Conservation (phyloP, 2,329 filamentous ascomycete species). For the Claviceps maximensis region DNA sequence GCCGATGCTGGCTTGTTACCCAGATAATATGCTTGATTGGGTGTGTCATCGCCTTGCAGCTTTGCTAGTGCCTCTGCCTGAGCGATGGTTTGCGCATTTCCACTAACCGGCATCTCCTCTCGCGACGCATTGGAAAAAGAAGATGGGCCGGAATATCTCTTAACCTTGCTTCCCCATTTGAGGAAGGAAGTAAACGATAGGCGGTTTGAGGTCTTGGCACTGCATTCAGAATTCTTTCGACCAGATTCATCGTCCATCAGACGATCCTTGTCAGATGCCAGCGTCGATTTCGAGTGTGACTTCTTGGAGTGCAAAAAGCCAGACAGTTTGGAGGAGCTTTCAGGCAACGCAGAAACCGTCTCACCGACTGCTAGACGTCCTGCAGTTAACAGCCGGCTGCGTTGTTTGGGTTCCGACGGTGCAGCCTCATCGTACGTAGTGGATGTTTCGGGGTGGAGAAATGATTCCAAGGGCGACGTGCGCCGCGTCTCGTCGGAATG, state of each 20-base stretch:
- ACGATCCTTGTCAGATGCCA: conserved; percentile 27
- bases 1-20: conserved; percentile 24
- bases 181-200: conserved; percentile 63
- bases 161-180: conserved; percentile 49
- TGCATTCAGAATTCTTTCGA: conserved; percentile 42
- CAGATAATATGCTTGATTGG: conserved; percentile 14
- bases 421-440: conserved; percentile 5
- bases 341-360: conserved; percentile 11
- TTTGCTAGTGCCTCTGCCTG: conserved; percentile 22
- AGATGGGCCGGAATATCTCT: conserved; percentile 45
- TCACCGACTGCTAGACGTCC: conserved; percentile 10
- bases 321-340: conserved; percentile 15
- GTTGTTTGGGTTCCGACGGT: background rate
- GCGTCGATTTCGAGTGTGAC: conserved; percentile 36
- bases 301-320: conserved; percentile 33
- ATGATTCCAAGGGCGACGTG: conserved; percentile 15
- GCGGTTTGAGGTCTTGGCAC: conserved; percentile 25
- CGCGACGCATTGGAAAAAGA: conserved; percentile 89
- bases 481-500: conserved; percentile 10
- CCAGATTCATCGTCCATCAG: conserved; percentile 34
- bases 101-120: conserved; percentile 56
- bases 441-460: conserved; percentile 18
- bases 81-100: conserved; percentile 10
- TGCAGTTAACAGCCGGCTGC: background rate
- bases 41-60: conserved; percentile 20